Percentiles rank a stretch among this genome's conserved stretches.
Evolutionary conservation across 139 green algal species (phyloP).

Genomic region (Tetraselmis chui): DNA sequence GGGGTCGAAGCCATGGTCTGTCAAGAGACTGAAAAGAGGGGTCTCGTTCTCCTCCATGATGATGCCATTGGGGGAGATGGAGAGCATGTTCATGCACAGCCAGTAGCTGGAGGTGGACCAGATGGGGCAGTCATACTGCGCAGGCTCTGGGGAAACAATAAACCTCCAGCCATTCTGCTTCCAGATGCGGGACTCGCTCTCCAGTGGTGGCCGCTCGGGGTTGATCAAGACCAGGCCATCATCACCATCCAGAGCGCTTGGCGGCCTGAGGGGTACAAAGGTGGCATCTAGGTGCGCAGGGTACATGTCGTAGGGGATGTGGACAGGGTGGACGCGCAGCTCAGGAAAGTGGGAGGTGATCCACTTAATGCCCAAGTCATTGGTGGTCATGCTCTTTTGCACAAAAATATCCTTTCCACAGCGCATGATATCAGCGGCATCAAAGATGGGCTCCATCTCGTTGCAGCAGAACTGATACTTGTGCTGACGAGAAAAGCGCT

Average conservation of each 20-base stretch:
- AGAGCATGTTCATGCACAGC: background rate
- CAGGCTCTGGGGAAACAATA: background rate
- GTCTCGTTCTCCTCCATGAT: background rate
- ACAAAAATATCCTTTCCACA: constrained; percentile 13
- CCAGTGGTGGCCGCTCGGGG: background rate
- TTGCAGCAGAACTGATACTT: constrained; percentile 5
- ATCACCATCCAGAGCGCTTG: background rate
- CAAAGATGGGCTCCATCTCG: constrained; percentile 10
- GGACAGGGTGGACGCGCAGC: background rate
- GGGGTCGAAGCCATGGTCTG: background rate
- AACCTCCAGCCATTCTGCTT: background rate
- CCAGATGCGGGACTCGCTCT: background rate
- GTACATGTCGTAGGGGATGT: background rate
- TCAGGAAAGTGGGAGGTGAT: constrained; percentile 2
- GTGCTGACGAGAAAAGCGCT: background rate
- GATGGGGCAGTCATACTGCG: background rate
- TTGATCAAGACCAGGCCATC: background rate
- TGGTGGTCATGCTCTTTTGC: constrained; percentile 13
- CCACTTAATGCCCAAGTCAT: constrained; percentile 8
- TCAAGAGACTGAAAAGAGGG: background rate
- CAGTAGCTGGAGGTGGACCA: background rate
- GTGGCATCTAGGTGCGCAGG: background rate
- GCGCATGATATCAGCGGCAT: constrained; percentile 13
- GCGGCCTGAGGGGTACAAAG: background rate
- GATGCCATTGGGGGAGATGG: background rate